Conservation (phyloP, 441 rosid species). For the Melastoma candidum region DNA sequence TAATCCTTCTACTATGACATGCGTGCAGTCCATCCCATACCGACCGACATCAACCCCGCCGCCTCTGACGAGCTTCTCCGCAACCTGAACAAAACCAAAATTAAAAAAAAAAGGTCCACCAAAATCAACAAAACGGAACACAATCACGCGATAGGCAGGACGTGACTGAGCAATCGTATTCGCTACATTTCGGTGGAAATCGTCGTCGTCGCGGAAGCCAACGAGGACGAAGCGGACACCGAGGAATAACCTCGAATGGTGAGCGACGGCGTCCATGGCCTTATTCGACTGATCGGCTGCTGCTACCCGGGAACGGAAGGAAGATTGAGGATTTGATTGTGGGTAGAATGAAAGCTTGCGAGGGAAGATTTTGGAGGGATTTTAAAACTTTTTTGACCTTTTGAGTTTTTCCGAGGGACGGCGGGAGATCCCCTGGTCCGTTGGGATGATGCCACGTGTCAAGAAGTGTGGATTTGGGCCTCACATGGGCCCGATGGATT, state of each 20-base stretch:
- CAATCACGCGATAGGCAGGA: not conserved
- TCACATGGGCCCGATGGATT: no score
- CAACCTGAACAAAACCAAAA: conserved; percentile 29
- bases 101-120: not conserved
- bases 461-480: no score
- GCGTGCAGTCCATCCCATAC: conserved; percentile 41
- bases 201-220: conserved; percentile 46
- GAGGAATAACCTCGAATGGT: conserved; percentile 35
- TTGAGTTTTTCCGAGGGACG: no score
- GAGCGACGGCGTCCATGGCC: conserved; percentile 25
- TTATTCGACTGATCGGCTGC: not conserved
- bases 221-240: conserved; percentile 63
- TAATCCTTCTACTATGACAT: conserved; percentile 62
- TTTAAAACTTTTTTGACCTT: no score
- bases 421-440: no score
- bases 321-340: no score
- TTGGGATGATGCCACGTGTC: no score
- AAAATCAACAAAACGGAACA: not conserved
- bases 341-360: no score
- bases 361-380: no score
- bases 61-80: conserved; percentile 62
- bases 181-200: conserved; percentile 27
- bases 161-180: no score
- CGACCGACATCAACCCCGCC: conserved; percentile 65
- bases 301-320: no score